phyloP scores from a whole-genome alignment of 106 monocot species.

The Gastrodia elata region DNA sequence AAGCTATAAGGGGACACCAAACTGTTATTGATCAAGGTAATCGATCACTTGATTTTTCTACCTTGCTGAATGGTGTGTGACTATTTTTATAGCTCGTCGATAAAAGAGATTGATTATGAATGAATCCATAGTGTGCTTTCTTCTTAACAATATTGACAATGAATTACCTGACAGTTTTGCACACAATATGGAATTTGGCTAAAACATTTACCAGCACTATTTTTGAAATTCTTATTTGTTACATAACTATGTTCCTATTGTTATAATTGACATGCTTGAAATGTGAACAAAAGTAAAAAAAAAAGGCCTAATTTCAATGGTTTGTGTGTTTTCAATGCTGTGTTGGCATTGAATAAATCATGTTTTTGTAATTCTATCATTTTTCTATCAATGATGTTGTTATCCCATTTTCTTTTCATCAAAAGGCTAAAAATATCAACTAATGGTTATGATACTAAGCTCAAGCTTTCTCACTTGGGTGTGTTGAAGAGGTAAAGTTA shows the following conservation, averaged over 20 bases:
- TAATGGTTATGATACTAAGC: not conserved
- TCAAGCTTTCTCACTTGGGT: not conserved
- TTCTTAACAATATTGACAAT: not conserved
- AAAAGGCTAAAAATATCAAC: not conserved
- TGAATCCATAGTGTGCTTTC: not conserved
- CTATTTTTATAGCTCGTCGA: not conserved
- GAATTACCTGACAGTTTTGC: not conserved
- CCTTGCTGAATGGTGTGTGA: not conserved
- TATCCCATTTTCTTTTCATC: not conserved
- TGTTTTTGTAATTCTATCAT: not conserved
- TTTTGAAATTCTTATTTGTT: not conserved
- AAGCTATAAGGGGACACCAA: conserved; percentile 78
- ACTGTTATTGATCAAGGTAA: conserved; percentile 94
- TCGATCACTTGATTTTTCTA: not conserved
- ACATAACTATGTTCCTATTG: not conserved
- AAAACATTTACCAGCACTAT: not conserved
- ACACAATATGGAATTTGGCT: not conserved
- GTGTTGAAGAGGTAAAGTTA: not conserved
- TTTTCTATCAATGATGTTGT: not conserved
- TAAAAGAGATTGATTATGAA: not conserved
- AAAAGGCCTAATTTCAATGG: not conserved
- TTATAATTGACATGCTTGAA: not conserved
- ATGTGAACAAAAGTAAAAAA: not conserved
- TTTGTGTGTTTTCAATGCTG: not conserved
- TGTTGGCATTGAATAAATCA: not conserved